Evolutionary conservation across 805 yeast genomes (phyloP).

Genomic region (Ogataea pini): DNA sequence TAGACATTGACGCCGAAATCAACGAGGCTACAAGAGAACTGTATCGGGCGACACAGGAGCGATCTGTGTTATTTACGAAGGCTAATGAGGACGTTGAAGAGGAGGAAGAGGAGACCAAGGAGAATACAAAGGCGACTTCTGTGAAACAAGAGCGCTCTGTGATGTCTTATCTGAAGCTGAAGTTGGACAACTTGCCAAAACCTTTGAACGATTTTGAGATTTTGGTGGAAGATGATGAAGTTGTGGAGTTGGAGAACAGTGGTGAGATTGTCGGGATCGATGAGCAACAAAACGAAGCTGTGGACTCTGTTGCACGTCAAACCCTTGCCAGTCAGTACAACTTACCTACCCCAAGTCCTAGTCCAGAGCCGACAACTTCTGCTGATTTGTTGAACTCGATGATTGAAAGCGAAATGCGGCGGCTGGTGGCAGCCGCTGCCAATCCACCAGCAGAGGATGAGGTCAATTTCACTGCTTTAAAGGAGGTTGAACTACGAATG

Average conservation of each 20-base stretch:
- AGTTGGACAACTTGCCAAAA: conserved; percentile 19
- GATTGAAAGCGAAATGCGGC: conserved; percentile 8
- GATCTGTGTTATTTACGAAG: conserved; percentile 39
- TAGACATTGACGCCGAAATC: conserved; percentile 38
- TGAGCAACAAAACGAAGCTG: not conserved
- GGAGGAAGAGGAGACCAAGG: conserved; percentile 2
- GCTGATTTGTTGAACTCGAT: not conserved
- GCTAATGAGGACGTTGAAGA: conserved; percentile 16
- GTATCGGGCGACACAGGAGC: conserved; percentile 31
- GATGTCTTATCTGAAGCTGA: conserved; percentile 10
- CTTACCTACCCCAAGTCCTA: conserved; percentile 1
- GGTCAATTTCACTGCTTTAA: not conserved
- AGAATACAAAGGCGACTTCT: not conserved
- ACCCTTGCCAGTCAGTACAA: not conserved
- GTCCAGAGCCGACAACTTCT: not conserved
- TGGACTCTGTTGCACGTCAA: not conserved
- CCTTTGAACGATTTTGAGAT: conserved; percentile 47
- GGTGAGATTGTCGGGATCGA: not conserved
- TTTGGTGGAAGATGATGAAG: conserved; percentile 33
- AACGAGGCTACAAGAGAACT: conserved; percentile 37
- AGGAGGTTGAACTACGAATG: conserved; percentile 7
- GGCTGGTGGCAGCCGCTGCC: conserved; percentile 4
- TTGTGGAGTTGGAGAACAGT: conserved; percentile 10
- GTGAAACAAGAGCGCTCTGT: not conserved
- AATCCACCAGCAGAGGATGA: not conserved